Evolutionary conservation across 257 asterid species (phyloP), one percentile per base, ranked within the genome.

Genomic region (Solanum infundibuliforme): DNA sequence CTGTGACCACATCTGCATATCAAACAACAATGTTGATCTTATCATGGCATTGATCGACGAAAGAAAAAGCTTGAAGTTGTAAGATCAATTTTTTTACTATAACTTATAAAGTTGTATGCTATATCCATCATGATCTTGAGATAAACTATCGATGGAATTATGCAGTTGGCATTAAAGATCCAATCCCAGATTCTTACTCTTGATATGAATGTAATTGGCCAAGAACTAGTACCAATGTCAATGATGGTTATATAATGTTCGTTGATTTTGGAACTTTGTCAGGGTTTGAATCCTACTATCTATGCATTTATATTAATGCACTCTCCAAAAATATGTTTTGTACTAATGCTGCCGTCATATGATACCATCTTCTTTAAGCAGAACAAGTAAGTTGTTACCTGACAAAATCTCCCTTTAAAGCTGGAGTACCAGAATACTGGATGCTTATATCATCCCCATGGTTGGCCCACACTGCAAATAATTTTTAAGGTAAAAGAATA

Each of bases 361-460:
- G 35, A 81, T 81, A 48, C 20, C 29, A 29, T 46, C 27, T 27
- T 81, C 35, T 9, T 46, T 14, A 8, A 18, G 85, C 85, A 81
- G 72, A 58, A 86, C 60, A 73, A 65, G 86, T 5, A 88, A 89
- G 68, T 87, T 87, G 66, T 12, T 89, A 97, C 99, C 99, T 96
- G 94, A 96, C 99, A 91, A 96, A 94, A 88, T 97, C 99, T 88
- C 99, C 99, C 90, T 97, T 97, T 74, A 97, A 89, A 77, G 99
- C 99, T 32, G 98, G 98, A 88, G 99, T 97, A 58, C 99, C 98
- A 89, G 98, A 89, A 87, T 97, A 97, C 90, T 97, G 99, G 87
- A 96, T 94, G 94, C 99, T 97, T 58, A 97, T 88, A 84, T 94
- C 99, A 91, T 97, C 99, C 48, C 99, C 99, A 86, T 95, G 99